Evolutionary conservation across 192 early-diverging fungal genomes (phyloP).

Genomic region (Gigaspora rosea): DNA sequence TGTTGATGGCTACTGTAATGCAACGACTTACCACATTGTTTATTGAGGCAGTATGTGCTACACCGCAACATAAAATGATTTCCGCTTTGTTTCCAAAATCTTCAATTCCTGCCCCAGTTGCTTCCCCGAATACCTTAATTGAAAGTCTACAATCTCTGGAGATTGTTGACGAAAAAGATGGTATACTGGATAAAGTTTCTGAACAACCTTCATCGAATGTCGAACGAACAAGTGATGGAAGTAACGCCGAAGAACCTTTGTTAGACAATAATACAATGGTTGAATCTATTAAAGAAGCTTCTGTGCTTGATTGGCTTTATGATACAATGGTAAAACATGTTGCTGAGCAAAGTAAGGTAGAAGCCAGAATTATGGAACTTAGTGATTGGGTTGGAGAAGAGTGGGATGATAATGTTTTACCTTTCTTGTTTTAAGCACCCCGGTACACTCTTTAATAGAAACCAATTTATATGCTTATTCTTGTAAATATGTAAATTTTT

Average conservation of each 20-base stretch:
- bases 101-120: not conserved
- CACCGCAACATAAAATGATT: conserved; percentile 18
- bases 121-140: not conserved
- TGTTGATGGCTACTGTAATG: not conserved
- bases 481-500: too few relatives aligned
- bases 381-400: conserved; percentile 34
- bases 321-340: conserved; percentile 29
- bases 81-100: not conserved
- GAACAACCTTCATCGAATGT: not conserved
- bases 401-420: conserved; percentile 32
- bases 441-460: too few relatives aligned
- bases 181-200: not conserved
- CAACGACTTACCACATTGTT: conserved; percentile 15
- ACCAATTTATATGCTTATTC: too few relatives aligned
- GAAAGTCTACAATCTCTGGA: not conserved
- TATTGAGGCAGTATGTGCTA: conserved; percentile 22
- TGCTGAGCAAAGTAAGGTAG: conserved; percentile 25
- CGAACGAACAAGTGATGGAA: not conserved
- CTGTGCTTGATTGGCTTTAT: conserved; percentile 33
- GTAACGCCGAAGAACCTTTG: not conserved
- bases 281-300: conserved; percentile 24
- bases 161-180: not conserved
- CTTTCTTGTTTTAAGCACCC: conserved; percentile 14
- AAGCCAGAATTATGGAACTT: conserved; percentile 21
- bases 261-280: conserved; percentile 19